Evolutionary conservation across 768 basidiomycete genomes (phyloP).

Genomic region (Lentinula sp.): DNA sequence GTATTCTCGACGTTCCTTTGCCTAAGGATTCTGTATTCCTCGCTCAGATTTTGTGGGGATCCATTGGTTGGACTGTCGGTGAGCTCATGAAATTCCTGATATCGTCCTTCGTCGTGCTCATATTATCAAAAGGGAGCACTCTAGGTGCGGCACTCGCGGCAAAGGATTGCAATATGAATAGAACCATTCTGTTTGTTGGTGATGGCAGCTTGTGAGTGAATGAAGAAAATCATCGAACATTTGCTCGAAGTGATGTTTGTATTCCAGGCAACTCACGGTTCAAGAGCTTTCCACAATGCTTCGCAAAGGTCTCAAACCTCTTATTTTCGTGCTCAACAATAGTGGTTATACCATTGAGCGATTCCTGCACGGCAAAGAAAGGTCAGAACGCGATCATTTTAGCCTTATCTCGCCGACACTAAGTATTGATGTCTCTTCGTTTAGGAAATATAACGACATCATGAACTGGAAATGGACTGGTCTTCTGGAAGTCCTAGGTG

Average conservation of each 20-base stretch:
- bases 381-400: slow-evolving; percentile 24
- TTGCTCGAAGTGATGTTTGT: background rate
- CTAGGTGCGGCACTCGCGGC: slow-evolving; percentile 82
- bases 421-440: background rate
- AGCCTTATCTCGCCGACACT: background rate
- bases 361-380: slow-evolving; percentile 57
- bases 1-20: slow-evolving; percentile 73
- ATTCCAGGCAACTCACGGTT: slow-evolving; percentile 60
- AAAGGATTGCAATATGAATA: slow-evolving; percentile 48
- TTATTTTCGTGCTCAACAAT: slow-evolving; percentile 81
- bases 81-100: slow-evolving; percentile 13
- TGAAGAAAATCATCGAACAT: background rate
- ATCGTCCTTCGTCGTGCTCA: background rate
- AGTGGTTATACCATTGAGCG: slow-evolving; percentile 86
- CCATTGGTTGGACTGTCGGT: slow-evolving; percentile 88
- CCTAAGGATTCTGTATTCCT: slow-evolving; percentile 64
- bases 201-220: slow-evolving; percentile 68
- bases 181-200: slow-evolving; percentile 82
- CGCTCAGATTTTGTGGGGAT: slow-evolving; percentile 84
- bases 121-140: slow-evolving; percentile 37
- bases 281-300: slow-evolving; percentile 88
- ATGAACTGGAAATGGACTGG: slow-evolving; percentile 70
- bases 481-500: slow-evolving; percentile 56
- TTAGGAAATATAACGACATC: slow-evolving; percentile 83
- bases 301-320: slow-evolving; percentile 63